phyloP scores from a whole-genome alignment of 2,329 filamentous ascomycete species.

The Talaromyces marneffei region DNA sequence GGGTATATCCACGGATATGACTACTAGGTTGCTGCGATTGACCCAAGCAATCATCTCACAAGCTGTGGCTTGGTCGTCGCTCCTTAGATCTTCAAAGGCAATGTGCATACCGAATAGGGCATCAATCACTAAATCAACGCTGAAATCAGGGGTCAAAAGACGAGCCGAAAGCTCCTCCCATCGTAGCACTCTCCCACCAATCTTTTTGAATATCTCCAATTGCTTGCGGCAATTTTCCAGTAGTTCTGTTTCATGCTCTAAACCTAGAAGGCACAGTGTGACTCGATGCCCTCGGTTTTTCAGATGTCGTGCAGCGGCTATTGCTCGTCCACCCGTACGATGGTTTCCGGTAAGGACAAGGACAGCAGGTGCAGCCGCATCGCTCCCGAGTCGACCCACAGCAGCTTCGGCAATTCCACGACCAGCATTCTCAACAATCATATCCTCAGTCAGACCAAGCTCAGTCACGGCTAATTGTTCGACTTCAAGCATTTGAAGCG shows the following conservation, averaged over 20 bases:
- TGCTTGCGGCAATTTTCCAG: conserved; percentile 76
- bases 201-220: conserved; percentile 73
- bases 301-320: conserved; percentile 81
- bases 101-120: conserved; percentile 80
- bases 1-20: conserved; percentile 84
- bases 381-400: conserved; percentile 61
- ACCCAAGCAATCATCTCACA: conserved; percentile 92
- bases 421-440: conserved; percentile 88
- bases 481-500: conserved; percentile 83
- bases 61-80: conserved; percentile 73
- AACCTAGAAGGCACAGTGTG: conserved; percentile 74
- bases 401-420: conserved; percentile 77
- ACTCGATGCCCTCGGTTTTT: conserved; percentile 76
- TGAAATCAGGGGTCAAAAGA: conserved; percentile 51
- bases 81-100: conserved; percentile 80
- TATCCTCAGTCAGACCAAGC: conserved; percentile 77
- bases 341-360: conserved; percentile 95
- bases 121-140: conserved; percentile 78
- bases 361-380: conserved; percentile 50
- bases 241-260: conserved; percentile 75
- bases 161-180: conserved; percentile 54
- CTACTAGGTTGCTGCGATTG: conserved; percentile 76
- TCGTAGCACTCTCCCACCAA: conserved; percentile 66
- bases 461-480: conserved; percentile 88
- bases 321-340: conserved; percentile 74